These are phyloP conservation scores for Kuraishia cidri DNA, from an alignment of 805 yeast species.

Conservation along the genomic window DNA sequence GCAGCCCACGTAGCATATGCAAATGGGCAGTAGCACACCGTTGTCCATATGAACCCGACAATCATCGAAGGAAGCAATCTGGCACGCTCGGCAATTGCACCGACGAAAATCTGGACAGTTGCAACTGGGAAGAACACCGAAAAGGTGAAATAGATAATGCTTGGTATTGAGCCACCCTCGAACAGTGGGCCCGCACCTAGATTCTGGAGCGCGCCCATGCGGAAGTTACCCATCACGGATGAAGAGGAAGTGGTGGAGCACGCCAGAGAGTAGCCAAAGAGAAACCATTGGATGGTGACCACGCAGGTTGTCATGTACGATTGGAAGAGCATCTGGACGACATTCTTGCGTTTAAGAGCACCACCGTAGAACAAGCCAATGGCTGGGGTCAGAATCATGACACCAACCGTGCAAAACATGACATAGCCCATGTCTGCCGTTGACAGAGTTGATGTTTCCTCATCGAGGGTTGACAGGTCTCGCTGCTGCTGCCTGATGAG, in stretches of 20 bases:
- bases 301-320: conserved; percentile 51
- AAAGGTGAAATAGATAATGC: conserved; percentile 20
- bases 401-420: conserved; percentile 35
- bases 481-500: conserved; percentile 10
- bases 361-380: conserved; percentile 39
- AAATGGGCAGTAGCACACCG: conserved; percentile 80
- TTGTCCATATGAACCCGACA: conserved; percentile 75
- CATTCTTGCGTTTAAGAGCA: conserved; percentile 27
- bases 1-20: conserved; percentile 89
- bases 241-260: conserved; percentile 62
- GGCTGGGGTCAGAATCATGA: conserved; percentile 36
- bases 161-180: conserved; percentile 4
- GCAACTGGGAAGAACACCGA: conserved; percentile 70
- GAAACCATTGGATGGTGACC: conserved; percentile 77
- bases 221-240: conserved; percentile 72
- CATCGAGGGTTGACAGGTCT: conserved; percentile 17
- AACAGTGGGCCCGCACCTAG: conserved; percentile 31
- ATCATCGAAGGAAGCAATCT: conserved; percentile 72
- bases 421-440: conserved; percentile 42
- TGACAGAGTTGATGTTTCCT: conserved; percentile 26
- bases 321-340: conserved; percentile 34
- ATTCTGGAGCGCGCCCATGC: conserved; percentile 64
- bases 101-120: conserved; percentile 77
- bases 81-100: conserved; percentile 85
- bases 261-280: conserved; percentile 87